A percentile compares a stretch with the other conserved stretches of the same genome.
phyloP scores from a whole-genome alignment of 2,329 filamentous ascomycete species.

The Akanthomyces lecanii region DNA sequence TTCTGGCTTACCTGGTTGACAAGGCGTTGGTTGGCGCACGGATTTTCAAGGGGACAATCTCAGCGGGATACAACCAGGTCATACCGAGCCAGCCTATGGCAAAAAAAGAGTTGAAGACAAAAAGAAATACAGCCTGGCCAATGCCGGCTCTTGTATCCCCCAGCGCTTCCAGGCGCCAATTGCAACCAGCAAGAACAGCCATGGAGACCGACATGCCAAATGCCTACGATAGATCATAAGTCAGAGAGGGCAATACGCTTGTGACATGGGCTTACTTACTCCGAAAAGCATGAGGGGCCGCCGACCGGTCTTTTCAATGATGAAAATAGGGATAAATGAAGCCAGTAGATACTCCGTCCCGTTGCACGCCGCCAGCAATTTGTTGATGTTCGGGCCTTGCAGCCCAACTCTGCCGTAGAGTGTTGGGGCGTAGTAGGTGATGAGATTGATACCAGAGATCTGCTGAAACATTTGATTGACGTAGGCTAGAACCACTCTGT shows the following conservation, averaged over 20 bases:
- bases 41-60: slow-evolving; percentile 43
- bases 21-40: slow-evolving; percentile 42
- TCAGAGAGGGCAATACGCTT: neutral
- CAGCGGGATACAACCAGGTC: slow-evolving; percentile 52
- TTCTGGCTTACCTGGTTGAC: slow-evolving; percentile 37
- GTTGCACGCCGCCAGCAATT: slow-evolving; percentile 17
- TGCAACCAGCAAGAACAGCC: slow-evolving; percentile 17
- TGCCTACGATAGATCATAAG: neutral
- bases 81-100: slow-evolving; percentile 58
- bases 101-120: slow-evolving; percentile 63
- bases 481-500: slow-evolving; percentile 51
- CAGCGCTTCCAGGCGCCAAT: neutral
- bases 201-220: slow-evolving; percentile 16
- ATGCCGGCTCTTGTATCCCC: slow-evolving; percentile 14
- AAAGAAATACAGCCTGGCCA: slow-evolving; percentile 42
- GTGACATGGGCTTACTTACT: neutral
- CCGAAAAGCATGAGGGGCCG: slow-evolving; percentile 14
- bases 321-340: slow-evolving; percentile 13
- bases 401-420: slow-evolving; percentile 21
- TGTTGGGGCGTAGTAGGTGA: slow-evolving; percentile 25
- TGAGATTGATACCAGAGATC: slow-evolving; percentile 28
- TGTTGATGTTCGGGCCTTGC: slow-evolving; percentile 13
- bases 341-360: slow-evolving; percentile 25
- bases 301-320: slow-evolving; percentile 11
- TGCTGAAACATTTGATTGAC: slow-evolving; percentile 53